Conservation (phyloP, 2,329 filamentous ascomycete genomes). For the Colletotrichum magnum region DNA sequence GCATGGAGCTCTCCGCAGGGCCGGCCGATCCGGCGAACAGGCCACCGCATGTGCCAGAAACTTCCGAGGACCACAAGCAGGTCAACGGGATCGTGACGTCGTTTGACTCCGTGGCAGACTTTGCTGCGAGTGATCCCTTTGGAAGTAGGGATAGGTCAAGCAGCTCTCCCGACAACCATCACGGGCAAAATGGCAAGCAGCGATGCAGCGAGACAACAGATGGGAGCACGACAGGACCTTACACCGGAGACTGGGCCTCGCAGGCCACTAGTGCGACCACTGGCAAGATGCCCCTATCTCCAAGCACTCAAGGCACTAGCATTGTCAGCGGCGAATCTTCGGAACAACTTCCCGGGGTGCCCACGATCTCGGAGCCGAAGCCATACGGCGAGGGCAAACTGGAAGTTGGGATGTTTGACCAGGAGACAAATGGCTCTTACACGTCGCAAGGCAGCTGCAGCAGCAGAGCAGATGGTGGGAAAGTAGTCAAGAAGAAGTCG, state of each 20-base stretch:
- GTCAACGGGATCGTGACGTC: constrained; percentile 59
- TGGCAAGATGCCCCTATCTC: constrained; percentile 74
- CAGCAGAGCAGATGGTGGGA: constrained; percentile 61
- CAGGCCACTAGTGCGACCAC: constrained; percentile 75
- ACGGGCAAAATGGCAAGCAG: constrained; percentile 63
- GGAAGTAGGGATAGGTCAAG: constrained; percentile 51
- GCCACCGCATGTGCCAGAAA: constrained; percentile 50
- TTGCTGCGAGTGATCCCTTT: constrained; percentile 66
- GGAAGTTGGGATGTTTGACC: constrained; percentile 29
- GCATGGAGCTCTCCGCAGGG: constrained; percentile 46
- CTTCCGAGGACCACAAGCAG: constrained; percentile 55
- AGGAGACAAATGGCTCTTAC: constrained; percentile 40
- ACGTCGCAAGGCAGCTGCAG: constrained; percentile 59
- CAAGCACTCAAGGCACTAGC: constrained; percentile 76
- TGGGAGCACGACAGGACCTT: constrained; percentile 68
- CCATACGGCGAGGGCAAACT: constrained; percentile 42
- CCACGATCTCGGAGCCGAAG: constrained; percentile 57
- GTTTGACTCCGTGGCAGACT: constrained; percentile 63
- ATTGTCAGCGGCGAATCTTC: constrained; percentile 73
- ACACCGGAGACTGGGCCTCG: constrained; percentile 72
- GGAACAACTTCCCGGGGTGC: constrained; percentile 63
- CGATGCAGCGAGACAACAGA: constrained; percentile 75
- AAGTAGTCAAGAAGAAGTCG: constrained; percentile 71
- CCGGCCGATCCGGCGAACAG: constrained; percentile 48
- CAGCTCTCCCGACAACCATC: constrained; percentile 52